A percentile compares a stretch with the other conserved stretches of the same genome.
Conservation (phyloP, 2,329 filamentous ascomycete genomes). For the Penicillium sp. region DNA sequence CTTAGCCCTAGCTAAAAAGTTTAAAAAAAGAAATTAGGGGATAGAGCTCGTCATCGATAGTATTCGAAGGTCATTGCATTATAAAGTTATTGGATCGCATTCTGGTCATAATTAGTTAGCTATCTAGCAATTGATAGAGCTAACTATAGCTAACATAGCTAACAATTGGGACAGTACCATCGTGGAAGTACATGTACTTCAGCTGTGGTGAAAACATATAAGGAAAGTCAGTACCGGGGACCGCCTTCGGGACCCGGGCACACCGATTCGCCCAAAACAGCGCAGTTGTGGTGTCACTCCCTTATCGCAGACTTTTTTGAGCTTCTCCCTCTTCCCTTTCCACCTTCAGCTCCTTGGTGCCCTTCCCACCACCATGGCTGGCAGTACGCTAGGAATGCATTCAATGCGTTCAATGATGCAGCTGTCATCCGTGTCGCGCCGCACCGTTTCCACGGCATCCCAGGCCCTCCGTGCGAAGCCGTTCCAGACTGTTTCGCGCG, state of each 20-base stretch:
- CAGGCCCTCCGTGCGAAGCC: conserved; percentile 26
- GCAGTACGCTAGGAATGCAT: conserved; percentile 33
- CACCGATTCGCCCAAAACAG: conserved; percentile 39
- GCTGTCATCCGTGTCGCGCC: conserved; percentile 35
- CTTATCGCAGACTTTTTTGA: conserved; percentile 21
- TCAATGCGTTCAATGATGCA: conserved; percentile 30
- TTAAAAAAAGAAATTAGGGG: background rate
- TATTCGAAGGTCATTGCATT: background rate
- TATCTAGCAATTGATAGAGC: background rate
- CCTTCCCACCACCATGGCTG: conserved; percentile 31
- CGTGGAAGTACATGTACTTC: background rate
- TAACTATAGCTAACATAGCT: no score
- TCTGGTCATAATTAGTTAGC: background rate
- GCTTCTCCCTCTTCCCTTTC: conserved; percentile 10
- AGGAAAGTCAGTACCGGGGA: background rate
- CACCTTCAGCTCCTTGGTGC: conserved; percentile 17
- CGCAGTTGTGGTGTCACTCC: conserved; percentile 1
- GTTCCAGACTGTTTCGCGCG: conserved; percentile 30
- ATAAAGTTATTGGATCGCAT: background rate
- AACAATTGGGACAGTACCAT: background rate
- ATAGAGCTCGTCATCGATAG: background rate
- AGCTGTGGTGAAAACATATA: background rate
- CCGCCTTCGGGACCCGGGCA: conserved; percentile 15
- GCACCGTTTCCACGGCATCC: conserved; percentile 30
- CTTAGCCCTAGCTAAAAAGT: background rate